phyloP scores from a whole-genome alignment of 129 eudicot species.

The Saposhnikovia divaricata region DNA sequence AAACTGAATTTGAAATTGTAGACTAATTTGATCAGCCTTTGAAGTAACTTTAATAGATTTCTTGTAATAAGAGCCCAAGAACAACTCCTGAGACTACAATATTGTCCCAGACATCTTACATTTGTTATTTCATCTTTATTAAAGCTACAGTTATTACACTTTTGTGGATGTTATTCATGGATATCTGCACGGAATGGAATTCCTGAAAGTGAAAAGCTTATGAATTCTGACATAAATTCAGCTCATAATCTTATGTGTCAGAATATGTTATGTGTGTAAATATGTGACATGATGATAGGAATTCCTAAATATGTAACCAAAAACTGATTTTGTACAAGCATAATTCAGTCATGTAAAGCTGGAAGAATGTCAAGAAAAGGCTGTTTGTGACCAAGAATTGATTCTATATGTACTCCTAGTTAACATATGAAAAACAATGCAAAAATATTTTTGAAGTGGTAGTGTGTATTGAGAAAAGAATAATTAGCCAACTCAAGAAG shows the following conservation, averaged over 20 bases:
- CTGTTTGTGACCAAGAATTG: neutral
- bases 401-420: too few relatives aligned
- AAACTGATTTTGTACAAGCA: neutral
- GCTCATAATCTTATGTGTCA: neutral
- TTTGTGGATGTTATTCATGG: neutral
- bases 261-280: neutral
- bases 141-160: neutral
- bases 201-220: neutral
- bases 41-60: neutral
- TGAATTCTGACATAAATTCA: neutral
- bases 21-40: neutral
- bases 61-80: conserved; percentile 2
- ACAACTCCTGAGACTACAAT: neutral
- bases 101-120: neutral
- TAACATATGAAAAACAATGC: too few relatives aligned
- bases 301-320: neutral
- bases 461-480: neutral
- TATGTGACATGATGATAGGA: too few relatives aligned
- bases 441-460: too few relatives aligned
- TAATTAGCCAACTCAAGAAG: neutral
- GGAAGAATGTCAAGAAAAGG: neutral
- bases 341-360: neutral
- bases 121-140: neutral
- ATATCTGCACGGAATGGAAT: neutral
- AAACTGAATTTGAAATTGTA: neutral